A percentile compares a stretch with the other conserved stretches of the same genome.
Conservation (phyloP, 805 yeast species). For the Yarrowia phangngaensis region DNA sequence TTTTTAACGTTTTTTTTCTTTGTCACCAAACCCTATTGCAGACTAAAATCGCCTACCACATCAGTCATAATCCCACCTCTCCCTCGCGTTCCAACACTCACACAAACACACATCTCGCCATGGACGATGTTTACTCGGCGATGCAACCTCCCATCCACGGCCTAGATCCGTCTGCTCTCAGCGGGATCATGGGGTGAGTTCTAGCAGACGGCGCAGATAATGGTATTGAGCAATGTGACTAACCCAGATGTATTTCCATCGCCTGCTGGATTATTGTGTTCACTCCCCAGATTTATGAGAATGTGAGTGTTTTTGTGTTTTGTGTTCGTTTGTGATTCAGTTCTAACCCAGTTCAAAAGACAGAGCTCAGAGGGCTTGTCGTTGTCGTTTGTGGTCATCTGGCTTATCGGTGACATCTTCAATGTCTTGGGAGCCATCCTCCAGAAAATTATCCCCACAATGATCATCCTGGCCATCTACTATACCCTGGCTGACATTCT, state of each 20-base stretch:
- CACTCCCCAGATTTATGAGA: slow-evolving; percentile 94
- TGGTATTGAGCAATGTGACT: neutral
- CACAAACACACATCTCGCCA: slow-evolving; percentile 5
- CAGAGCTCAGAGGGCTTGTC: slow-evolving; percentile 89
- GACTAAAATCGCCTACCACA: neutral
- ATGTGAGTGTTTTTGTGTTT: slow-evolving; percentile 40
- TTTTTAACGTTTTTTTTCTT: slow-evolving; percentile 7
- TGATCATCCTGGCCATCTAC: slow-evolving; percentile 87
- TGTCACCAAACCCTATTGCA: neutral
- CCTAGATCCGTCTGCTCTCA: slow-evolving; percentile 46
- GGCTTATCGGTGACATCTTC: slow-evolving; percentile 93
- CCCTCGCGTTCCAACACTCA: too few relatives aligned
- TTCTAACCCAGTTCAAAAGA: slow-evolving; percentile 50
- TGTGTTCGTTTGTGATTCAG: neutral
- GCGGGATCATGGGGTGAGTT: slow-evolving; percentile 63
- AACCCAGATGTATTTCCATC: slow-evolving; percentile 67
- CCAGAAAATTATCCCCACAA: slow-evolving; percentile 90
- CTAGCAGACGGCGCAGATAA: neutral
- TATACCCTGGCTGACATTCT: slow-evolving; percentile 89
- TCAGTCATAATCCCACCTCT: neutral
- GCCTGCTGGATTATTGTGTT: slow-evolving; percentile 98
- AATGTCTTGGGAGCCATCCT: slow-evolving; percentile 86
- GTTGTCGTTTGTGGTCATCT: slow-evolving; percentile 74
- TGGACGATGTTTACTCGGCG: slow-evolving; percentile 21
- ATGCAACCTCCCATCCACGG: slow-evolving; percentile 25